Conservation (phyloP, 1,284 basidiomycete genomes). For the Mycena citricolor region DNA sequence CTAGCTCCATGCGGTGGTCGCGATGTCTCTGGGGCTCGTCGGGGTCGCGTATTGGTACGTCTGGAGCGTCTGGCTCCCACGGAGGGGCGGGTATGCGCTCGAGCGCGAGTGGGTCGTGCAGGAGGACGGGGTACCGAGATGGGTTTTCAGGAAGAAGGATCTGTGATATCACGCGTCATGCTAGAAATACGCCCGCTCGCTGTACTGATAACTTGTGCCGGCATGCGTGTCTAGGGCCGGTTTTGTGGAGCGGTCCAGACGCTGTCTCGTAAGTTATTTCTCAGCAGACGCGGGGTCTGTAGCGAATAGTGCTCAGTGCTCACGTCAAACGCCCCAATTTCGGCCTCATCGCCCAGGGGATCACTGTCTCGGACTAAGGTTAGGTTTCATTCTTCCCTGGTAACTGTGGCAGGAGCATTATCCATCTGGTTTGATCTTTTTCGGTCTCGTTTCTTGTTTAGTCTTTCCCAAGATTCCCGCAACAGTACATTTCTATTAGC, state of each 20-base stretch:
- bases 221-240: neutral
- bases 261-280: neutral
- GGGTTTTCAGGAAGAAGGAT: slow-evolving; percentile 37
- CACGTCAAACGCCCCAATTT: neutral
- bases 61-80: slow-evolving; percentile 55
- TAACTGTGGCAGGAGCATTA: too few relatives aligned
- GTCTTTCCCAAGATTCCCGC: too few relatives aligned
- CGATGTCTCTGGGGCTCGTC: slow-evolving; percentile 47
- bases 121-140: slow-evolving; percentile 51
- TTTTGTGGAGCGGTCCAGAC: neutral
- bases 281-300: neutral
- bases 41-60: slow-evolving; percentile 64
- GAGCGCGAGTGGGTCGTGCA: slow-evolving; percentile 49
- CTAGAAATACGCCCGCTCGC: neutral
- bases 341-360: too few relatives aligned
- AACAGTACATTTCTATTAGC: too few relatives aligned
- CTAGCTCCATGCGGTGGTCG: slow-evolving; percentile 56
- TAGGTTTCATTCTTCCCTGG: too few relatives aligned
- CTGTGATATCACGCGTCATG: neutral
- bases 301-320: neutral
- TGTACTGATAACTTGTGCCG: neutral
- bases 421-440: too few relatives aligned
- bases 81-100: slow-evolving; percentile 48
- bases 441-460: too few relatives aligned
- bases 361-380: too few relatives aligned